Conservation (phyloP, 345 rosid genomes). For the Heritiera fomes region DNA sequence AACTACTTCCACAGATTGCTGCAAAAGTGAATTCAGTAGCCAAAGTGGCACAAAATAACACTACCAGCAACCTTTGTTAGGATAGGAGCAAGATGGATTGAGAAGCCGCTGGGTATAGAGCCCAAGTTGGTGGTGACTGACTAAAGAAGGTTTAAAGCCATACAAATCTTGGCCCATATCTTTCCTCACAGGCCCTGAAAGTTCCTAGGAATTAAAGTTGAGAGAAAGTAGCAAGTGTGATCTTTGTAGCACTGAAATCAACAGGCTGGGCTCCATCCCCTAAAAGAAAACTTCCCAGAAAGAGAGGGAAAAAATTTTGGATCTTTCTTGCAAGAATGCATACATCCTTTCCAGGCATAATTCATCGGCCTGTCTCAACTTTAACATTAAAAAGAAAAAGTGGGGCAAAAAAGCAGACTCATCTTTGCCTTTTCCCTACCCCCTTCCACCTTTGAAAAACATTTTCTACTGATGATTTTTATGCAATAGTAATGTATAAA, state of each 20-base stretch:
- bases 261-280: constrained; percentile 30
- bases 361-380: constrained; percentile 29
- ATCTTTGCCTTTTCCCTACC: constrained; percentile 35
- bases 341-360: constrained; percentile 23
- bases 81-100: too few species aligned
- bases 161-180: background rate
- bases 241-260: constrained; percentile 30
- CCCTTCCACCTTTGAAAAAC: constrained; percentile 39
- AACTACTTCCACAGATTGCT: too few species aligned
- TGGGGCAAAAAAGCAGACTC: constrained; percentile 22
- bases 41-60: too few species aligned
- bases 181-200: background rate
- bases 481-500: constrained; percentile 35
- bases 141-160: background rate
- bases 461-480: constrained; percentile 51
- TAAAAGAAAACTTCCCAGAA: constrained; percentile 14
- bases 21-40: too few species aligned
- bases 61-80: too few species aligned
- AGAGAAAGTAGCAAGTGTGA: too few species aligned
- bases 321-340: constrained; percentile 24
- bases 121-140: background rate
- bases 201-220: background rate
- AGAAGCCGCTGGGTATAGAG: background rate
- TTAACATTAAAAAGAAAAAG: constrained; percentile 25
- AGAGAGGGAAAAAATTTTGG: constrained; percentile 5